Conservation (phyloP, 441 rosid genomes). For the Syzygium syzygioides region DNA sequence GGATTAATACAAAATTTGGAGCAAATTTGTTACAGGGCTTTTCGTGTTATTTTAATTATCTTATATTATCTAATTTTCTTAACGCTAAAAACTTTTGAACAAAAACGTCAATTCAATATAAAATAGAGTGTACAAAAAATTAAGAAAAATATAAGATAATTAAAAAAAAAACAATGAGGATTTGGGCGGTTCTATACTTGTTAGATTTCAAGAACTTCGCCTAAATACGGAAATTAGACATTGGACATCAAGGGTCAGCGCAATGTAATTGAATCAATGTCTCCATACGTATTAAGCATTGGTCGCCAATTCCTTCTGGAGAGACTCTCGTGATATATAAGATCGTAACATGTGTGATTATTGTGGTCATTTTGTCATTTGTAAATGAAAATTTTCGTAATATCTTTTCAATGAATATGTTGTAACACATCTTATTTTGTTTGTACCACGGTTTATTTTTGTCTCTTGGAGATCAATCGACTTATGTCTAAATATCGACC, state of each 20-base stretch:
- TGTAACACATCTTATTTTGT: not conserved
- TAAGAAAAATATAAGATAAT: not conserved
- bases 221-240: not conserved
- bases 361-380: not conserved
- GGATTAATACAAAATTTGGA: too few species aligned
- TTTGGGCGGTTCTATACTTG: not conserved
- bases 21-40: too few species aligned
- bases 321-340: not conserved
- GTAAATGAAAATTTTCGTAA: not conserved
- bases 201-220: not conserved
- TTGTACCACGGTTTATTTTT: not conserved
- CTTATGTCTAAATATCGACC: too few species aligned
- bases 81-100: not conserved
- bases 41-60: too few species aligned
- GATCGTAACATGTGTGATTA: too few species aligned
- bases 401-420: not conserved
- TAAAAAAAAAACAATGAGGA: not conserved
- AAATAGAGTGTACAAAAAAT: not conserved
- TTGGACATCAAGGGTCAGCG: not conserved
- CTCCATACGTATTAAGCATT: not conserved
- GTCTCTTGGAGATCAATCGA: too few species aligned
- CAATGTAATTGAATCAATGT: not conserved
- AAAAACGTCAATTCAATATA: not conserved
- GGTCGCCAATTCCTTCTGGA: not conserved
- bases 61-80: too few species aligned